Percentiles rank a stretch among this genome's conserved stretches.
Evolutionary conservation across 2,329 filamentous ascomycete genomes (phyloP).

Genomic region (Thielaviopsis euricoi): DNA sequence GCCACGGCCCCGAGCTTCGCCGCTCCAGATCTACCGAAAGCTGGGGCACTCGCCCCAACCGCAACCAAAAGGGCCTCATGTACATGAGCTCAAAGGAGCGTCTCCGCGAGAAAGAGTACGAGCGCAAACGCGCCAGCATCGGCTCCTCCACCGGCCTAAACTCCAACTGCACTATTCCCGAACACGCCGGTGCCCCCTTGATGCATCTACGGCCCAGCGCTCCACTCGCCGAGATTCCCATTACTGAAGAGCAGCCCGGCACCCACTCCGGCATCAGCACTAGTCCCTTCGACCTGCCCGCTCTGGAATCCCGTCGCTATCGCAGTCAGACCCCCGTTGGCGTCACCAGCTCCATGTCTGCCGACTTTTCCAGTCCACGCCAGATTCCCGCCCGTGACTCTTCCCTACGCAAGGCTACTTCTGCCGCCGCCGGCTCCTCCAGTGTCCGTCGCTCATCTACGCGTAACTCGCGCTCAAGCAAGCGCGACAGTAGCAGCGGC

Average conservation of each 20-base stretch:
- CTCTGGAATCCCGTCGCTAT: conserved; percentile 13
- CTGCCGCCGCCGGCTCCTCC: conserved; percentile 19
- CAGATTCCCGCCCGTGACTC: conserved; percentile 52
- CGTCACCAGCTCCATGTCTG: conserved; percentile 18
- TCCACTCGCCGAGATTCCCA: conserved; percentile 31
- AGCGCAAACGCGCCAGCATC: conserved; percentile 38
- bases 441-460: conserved; percentile 36
- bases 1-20: conserved; percentile 31
- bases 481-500: conserved; percentile 23
- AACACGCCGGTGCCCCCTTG: conserved; percentile 27
- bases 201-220: conserved; percentile 4
- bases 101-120: conserved; percentile 43
- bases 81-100: conserved; percentile 60
- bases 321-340: conserved; percentile 15
- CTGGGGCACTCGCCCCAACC: conserved; percentile 40
- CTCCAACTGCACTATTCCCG: conserved; percentile 19
- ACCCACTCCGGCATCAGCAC: too few species aligned
- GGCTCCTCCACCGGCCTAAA: conserved; percentile 23
- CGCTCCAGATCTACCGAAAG: conserved; percentile 41
- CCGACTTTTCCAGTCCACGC: conserved; percentile 23
- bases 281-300: conserved; percentile 16
- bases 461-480: conserved; percentile 30
- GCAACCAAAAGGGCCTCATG: conserved; percentile 43
- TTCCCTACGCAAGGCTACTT: conserved; percentile 43
- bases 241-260: conserved; percentile 42